phyloP scores from a whole-genome alignment of 805 yeast genomes.

The Lipomyces orientalis region DNA sequence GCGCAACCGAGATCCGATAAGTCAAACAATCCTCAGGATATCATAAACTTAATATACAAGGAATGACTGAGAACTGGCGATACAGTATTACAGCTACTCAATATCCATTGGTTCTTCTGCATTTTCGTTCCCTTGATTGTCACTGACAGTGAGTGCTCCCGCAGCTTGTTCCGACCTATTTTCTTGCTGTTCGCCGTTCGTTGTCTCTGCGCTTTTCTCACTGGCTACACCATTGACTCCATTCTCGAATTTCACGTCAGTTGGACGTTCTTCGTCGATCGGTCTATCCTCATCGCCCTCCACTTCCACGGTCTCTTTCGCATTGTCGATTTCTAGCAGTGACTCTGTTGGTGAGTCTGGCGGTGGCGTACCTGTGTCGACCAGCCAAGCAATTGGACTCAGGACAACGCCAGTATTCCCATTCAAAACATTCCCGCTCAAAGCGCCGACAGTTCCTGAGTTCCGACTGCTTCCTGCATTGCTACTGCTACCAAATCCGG shows the following conservation, averaged over 20 bases:
- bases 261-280: neutral
- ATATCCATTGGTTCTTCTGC: constrained; percentile 11
- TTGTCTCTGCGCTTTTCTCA: neutral
- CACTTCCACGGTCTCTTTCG: neutral
- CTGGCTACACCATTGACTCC: neutral
- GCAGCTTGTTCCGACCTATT: neutral
- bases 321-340: constrained; percentile 2
- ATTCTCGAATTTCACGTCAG: neutral
- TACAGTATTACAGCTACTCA: neutral
- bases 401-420: constrained; percentile 31
- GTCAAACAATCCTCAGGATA: neutral
- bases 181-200: neutral
- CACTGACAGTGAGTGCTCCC: neutral
- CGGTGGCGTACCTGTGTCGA: constrained; percentile 40
- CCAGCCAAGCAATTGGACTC: constrained; percentile 39
- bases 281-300: neutral
- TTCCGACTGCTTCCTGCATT: neutral
- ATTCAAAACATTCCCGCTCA: neutral
- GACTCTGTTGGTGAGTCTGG: constrained; percentile 16
- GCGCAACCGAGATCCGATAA: neutral
- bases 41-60: neutral
- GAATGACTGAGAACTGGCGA: neutral
- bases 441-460: neutral
- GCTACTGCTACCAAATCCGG: neutral
- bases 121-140: neutral